Evolutionary conservation across 768 basidiomycete species (phyloP).

Genomic region (Phallus indusiatus): DNA sequence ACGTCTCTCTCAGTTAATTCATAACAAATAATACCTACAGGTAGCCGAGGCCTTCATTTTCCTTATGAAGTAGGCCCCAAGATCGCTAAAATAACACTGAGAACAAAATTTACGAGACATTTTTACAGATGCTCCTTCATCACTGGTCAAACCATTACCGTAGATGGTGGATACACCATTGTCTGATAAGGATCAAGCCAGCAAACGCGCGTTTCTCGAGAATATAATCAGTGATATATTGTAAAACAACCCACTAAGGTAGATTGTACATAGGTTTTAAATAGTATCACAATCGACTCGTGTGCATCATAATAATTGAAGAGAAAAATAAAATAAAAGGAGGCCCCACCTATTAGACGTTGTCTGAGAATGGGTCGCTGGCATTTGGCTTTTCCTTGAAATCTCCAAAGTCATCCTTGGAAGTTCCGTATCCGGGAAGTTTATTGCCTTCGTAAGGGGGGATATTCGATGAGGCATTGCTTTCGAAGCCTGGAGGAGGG

Average conservation of each 20-base stretch:
- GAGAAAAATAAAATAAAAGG: no score
- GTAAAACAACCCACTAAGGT: no score
- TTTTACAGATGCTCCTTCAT: conserved; percentile 2
- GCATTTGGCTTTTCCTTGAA: background rate
- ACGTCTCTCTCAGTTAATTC: no score
- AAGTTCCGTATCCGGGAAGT: background rate
- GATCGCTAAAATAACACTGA: background rate
- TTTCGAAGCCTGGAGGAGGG: background rate
- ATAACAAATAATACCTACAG: background rate
- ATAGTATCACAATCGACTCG: no score
- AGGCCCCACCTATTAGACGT: background rate
- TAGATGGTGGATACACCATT: conserved; percentile 6
- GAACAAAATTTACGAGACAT: background rate
- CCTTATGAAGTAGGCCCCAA: conserved; percentile 8
- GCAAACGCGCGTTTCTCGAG: no score
- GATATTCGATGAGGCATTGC: background rate
- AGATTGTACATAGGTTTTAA: no score
- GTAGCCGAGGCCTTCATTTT: conserved; percentile 11
- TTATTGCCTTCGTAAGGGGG: conserved; percentile 5
- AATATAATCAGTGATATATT: no score
- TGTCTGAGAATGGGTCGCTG: background rate
- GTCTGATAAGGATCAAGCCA: background rate
- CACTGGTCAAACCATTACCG: conserved; percentile 7
- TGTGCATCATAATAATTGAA: no score
- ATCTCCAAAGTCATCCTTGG: background rate